phyloP scores from a whole-genome alignment of 2,329 filamentous ascomycete genomes.

The Penicillium janthinellum region DNA sequence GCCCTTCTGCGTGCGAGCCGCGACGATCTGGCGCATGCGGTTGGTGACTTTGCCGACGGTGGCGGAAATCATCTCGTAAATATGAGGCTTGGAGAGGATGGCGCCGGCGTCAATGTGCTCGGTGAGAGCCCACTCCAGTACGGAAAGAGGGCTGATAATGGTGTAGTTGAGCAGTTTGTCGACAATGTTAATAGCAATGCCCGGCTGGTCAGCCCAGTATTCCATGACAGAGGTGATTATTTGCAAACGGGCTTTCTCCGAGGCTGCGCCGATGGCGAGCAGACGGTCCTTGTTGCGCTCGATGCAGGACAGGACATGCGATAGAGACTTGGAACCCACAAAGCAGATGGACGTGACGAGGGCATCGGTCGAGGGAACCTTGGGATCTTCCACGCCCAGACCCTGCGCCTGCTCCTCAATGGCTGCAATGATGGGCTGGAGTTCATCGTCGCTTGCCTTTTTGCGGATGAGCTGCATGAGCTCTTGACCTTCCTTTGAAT shows the following conservation, averaged over 20 bases:
- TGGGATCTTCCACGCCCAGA: constrained; percentile 68
- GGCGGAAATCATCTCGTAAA: constrained; percentile 87
- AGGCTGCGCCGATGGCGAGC: constrained; percentile 73
- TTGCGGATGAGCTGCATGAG: constrained; percentile 76
- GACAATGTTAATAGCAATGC: constrained; percentile 86
- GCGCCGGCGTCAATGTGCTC: constrained; percentile 66
- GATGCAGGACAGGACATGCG: constrained; percentile 92
- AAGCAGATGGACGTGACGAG: constrained; percentile 93
- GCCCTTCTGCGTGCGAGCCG: constrained; percentile 60
- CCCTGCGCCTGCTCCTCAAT: constrained; percentile 79
- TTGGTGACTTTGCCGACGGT: constrained; percentile 89
- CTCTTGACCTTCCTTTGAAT: constrained; percentile 80
- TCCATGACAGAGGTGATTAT: constrained; percentile 87
- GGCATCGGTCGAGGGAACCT: constrained; percentile 86
- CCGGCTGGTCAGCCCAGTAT: constrained; percentile 92
- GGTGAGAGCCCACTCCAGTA: constrained; percentile 86
- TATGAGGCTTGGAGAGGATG: constrained; percentile 70
- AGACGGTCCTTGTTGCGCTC: constrained; percentile 91
- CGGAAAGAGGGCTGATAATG: constrained; percentile 80
- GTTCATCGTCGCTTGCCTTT: constrained; percentile 82
- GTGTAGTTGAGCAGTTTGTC: constrained; percentile 98
- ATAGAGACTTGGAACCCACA: constrained; percentile 92
- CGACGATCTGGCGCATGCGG: constrained; percentile 78
- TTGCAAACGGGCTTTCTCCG: constrained; percentile 76
- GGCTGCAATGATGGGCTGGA: constrained; percentile 76